Evolutionary conservation across 2,329 filamentous ascomycete genomes (phyloP), one percentile per base, ranked within the genome.

Genomic region (Sordariomycetes sp.): DNA sequence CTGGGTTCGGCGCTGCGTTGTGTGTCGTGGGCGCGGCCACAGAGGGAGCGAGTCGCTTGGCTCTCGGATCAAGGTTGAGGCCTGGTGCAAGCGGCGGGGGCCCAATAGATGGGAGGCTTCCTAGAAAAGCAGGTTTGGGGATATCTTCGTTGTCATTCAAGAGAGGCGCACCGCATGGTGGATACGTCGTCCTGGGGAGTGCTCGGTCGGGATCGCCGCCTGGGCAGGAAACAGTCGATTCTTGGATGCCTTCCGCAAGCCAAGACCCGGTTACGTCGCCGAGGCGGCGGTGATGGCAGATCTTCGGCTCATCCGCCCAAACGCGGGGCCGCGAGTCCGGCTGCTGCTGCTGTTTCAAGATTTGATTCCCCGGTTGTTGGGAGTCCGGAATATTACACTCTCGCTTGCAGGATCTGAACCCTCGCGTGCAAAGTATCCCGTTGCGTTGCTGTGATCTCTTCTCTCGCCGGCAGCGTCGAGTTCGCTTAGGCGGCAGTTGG

Each of bases 1-100:
- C 65, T 72, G 68, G 65, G 18, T 58, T 63, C 50, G 51, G 57
- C 55, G 59, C 35, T n/a, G 56, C 56, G 20, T 50, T 7, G 20
- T 50, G 20, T 50, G 46, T n/a, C 8, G 40, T 22, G 50, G 53
- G 37, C 16, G 35, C 43, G 56, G 35, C 16, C 32, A 43, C 28
- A 25, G 43, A n/a, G 40, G 2, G 40, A 18, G 40, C 3, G 40
- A 18, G 40, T n/a, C 40, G 40, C 40, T 46, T n/a, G 40, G 40
- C n/a, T n/a, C n/a, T 16, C 40, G 40, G 40, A 3, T 16, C 16
- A 14, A 40, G 40, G 40, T 46, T 46, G 40, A 46, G 40, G 40
- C 40, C 40, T 46, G 22, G 22, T 22, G 46, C n/a, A 50, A 12
- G 20, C 20, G 18, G n/a, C 20, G 22, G 46, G 12, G 46, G 5